phyloP scores from a whole-genome alignment of 1,284 basidiomycete species.

The Cerioporus squamosus region DNA sequence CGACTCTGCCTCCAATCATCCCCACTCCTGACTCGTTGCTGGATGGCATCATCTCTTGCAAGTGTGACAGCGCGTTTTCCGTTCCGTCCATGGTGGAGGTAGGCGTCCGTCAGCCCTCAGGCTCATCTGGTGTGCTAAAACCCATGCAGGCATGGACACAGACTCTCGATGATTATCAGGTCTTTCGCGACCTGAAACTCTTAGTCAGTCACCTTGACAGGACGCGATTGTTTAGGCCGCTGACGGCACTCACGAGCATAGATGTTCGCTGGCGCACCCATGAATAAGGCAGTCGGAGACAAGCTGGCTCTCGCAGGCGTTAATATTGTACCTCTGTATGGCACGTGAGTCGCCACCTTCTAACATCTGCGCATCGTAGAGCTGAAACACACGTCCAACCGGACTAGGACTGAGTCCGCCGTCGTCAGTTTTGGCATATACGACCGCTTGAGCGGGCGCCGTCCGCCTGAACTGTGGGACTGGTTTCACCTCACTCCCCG shows the following conservation, averaged over 20 bases:
- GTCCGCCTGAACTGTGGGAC: background rate
- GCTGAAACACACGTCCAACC: background rate
- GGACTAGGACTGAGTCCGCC: background rate
- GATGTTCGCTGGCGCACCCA: slow-evolving; percentile 21
- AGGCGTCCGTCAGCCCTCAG: background rate
- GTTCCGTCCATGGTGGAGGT: slow-evolving; percentile 38
- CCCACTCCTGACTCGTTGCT: slow-evolving; percentile 33
- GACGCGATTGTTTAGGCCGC: no score
- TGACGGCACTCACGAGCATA: background rate
- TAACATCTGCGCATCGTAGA: background rate
- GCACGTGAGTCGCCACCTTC: background rate
- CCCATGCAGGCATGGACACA: background rate
- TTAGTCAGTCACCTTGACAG: no score
- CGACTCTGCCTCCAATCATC: slow-evolving; percentile 23
- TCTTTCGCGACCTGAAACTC: background rate
- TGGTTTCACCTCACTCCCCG: background rate
- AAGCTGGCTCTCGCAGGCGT: slow-evolving; percentile 15
- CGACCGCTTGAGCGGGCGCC: background rate
- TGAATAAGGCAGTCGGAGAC: slow-evolving; percentile 23
- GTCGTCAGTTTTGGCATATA: background rate
- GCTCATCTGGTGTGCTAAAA: no score
- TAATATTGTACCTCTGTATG: slow-evolving; percentile 18
- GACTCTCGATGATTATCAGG: background rate
- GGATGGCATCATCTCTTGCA: slow-evolving; percentile 18
- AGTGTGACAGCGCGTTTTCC: slow-evolving; percentile 27